Base-by-base conservation (phyloP, 1,284 basidiomycete genomes). In the Marasmius fiardii region DNA sequence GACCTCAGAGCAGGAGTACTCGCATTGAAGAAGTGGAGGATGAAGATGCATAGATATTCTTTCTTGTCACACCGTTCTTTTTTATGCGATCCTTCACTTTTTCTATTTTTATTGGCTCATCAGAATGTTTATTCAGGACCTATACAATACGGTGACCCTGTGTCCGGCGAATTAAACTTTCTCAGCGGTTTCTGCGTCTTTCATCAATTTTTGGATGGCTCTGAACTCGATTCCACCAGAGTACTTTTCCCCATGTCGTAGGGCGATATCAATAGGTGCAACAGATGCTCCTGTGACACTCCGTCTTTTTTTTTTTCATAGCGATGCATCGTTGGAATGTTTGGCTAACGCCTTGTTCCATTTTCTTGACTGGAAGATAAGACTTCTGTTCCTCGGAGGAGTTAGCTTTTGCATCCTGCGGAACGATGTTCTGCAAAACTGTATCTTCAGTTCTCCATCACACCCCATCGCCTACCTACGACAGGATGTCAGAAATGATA, bases 1-100 rank as follows among this genome's bases (percentile, higher is more conserved):
- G 83, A 44, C 81, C 86, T n/a, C 76, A 71, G 8, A 86, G 82
- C 64, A 77, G 85, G 50, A 72, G 74, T 54, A 82, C 83, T 6
- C 77, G 76, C 24, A 73, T 85, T 49, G 82, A 85, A 63, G 83
- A 85, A 58, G 81, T 81, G 0, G 76, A 77, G 49, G 81, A 83
- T 51, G 80, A 83, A 60, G 82, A 83, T 63, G 74, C 73, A 45
- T 71, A 63, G 57, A 50, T 48, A 52, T 43, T 16, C 44, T 33
- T n/a, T 28, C 24, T 39, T 41, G 23, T 2, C 26, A 20, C 47
- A 48, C 43, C 51, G 55, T 26, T 16, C 53, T 43, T 10, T 50
- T 48, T 41, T 49, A 34, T 14, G 53, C 56, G n/a, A 23, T 21
- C 24, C 7, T n/a, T n/a, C n/a, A n/a, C n/a, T 26, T 28, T 12